Base-by-base conservation (phyloP, 2,329 filamentous ascomycete species). In the Alternaria incomplexa region DNA sequence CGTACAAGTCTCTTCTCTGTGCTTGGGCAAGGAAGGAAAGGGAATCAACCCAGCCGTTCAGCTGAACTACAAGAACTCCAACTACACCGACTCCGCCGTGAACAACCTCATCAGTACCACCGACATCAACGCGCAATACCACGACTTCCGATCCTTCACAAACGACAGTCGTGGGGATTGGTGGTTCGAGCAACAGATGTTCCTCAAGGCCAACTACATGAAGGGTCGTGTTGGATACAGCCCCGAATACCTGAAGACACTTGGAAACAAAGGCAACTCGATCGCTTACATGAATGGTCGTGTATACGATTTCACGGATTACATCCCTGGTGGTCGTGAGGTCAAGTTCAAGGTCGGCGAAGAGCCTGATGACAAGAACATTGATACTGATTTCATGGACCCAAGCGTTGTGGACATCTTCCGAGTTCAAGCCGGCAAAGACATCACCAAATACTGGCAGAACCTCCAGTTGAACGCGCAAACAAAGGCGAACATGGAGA, bases 1-100 rank as follows among this genome's bases (percentile, higher is more conserved):
- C 0, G 86, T 99, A 1, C 96, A 99, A 78, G 95, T 99, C 15
- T 96, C 91, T 5, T 93, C 95, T 46, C 86, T 99, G 40, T 99
- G 96, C 80, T 87, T 91, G 63, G 96, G 95, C 62, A 88, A 87
- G 30, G 85, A 89, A 67, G 92, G 91, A 22, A 76, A 89, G 9
- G 40, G 46, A 46, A 80, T 91, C 51, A 86, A 93, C 73, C 86
- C 87, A 4, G 86, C 89, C 45, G 92, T 99, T n/a, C 90, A 91
- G 50, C 86, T 99, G 26, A 91, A 95, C 79, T 98, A 95, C 81
- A 89, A 89, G 67, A 88, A 85, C 40, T 89, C 88, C 65, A 99
- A 99, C 79, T 85, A 90, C 58, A 88, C 89, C 13, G 90, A 90
- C 17, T 67, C 63, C 9, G 17, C 63, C 11, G 86, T 88, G 12